Base-by-base conservation (phyloP, 805 yeast genomes). In the Starmerella vaccinii region DNA sequence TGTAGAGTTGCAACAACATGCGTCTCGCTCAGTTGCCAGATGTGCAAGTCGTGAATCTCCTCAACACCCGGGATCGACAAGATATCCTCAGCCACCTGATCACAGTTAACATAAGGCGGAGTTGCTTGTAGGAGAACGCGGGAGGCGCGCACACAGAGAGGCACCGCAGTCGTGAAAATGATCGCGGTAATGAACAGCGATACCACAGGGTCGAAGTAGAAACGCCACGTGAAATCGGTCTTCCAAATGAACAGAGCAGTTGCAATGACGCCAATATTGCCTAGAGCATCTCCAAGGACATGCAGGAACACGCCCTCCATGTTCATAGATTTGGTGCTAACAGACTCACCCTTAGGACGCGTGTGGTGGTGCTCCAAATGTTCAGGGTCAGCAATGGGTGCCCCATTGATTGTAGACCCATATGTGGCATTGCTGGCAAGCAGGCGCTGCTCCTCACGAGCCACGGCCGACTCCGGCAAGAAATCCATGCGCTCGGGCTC, bases 251-350 rank as follows among this genome's bases (percentile, higher is more conserved):
- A 82, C 32, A 90, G 56, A 2, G 97, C 98, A 2, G 96, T 81
- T 4, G 75, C 65, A 51, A 90, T 92, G 47, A 90, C 98, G 57
- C 97, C 97, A 49, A 90, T 70, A 64, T 90, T 90, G 56, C 98
- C 97, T 50, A 90, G 72, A 1, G 97, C 97, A 67, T 90, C 98
- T 41, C 97, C 97, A 59, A 92, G 56, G 12, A 92, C 98, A 63
- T 90, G 98, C 62, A 90, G 72, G 63, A 86, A 92, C 3, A 90
- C 97, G 56, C 98, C 98, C 61, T 86, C 89, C 97, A 90, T 90
- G 68, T 92, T 90, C 71, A 90, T 71, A n/a, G 95, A 84, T 63
- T 76, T 78, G 29, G 67, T 60, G 53, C 71, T 38, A 53, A 56
- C 19, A 33, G 47, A 29, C 47, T 47, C 51, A 37, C 30, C 46